These are phyloP conservation scores for Coccomyxa subellipsoidea DNA, from an alignment of 163 green algal species.

Conservation along the genomic window DNA sequence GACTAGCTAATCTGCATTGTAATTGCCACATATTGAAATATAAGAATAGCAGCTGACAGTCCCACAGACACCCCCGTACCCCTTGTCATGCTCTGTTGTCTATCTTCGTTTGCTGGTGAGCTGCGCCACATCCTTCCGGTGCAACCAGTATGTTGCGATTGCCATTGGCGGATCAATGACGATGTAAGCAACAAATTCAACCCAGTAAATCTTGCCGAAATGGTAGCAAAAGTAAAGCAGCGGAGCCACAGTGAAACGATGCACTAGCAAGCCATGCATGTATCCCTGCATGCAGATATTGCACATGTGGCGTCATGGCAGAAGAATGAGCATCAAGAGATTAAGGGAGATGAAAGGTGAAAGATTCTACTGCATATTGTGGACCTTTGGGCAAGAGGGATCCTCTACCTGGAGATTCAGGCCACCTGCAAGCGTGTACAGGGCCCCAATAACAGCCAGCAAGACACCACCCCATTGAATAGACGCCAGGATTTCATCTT, in stretches of 20 bases:
- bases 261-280: not conserved
- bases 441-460: not conserved
- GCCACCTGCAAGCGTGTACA: not conserved
- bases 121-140: not conserved
- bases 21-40: no score
- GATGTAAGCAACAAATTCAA: not conserved
- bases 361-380: no score
- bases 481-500: not conserved
- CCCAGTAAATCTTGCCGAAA: not conserved
- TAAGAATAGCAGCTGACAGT: no score
- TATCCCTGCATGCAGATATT: conserved; percentile 1
- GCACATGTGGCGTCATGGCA: no score
- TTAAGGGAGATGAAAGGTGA: no score
- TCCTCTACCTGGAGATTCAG: not conserved
- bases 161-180: not conserved
- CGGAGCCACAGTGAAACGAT: not conserved
- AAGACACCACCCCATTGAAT: not conserved
- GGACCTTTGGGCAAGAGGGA: not conserved
- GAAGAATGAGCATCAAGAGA: not conserved
- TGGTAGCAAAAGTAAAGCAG: conserved; percentile 2
- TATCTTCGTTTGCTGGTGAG: not conserved
- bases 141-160: not conserved
- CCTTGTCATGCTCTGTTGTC: no score
- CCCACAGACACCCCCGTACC: no score
- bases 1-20: no score